These are phyloP conservation scores for Verticillium tricorpus DNA, from an alignment of 2,329 filamentous ascomycete species.

Conservation along the genomic window DNA sequence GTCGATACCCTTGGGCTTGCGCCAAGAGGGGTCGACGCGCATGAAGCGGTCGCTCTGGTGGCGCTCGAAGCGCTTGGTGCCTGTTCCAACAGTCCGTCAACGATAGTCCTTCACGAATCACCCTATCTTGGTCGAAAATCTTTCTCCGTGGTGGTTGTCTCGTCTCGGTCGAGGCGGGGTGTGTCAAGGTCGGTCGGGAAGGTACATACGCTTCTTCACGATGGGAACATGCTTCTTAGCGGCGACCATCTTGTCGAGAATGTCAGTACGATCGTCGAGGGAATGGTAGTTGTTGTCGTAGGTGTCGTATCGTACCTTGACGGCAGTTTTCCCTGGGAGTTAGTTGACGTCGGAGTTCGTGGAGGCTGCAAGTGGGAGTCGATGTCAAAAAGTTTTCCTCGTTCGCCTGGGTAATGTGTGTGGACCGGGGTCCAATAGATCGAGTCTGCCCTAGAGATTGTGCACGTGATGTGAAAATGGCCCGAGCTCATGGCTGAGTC, in stretches of 20 bases:
- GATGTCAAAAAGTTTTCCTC: background rate
- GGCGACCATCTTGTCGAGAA: conserved; percentile 77
- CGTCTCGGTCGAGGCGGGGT: background rate
- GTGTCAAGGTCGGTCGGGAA: conserved; percentile 7
- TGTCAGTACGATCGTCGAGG: conserved; percentile 22
- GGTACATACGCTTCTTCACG: conserved; percentile 98
- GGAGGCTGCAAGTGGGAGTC: background rate
- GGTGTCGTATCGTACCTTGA: conserved; percentile 30
- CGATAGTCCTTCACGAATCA: conserved; percentile 14
- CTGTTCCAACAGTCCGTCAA: conserved; percentile 49
- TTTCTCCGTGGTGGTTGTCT: conserved; percentile 7
- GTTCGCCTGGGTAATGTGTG: background rate
- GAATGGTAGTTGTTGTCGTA: conserved; percentile 6
- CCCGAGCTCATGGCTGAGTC: background rate
- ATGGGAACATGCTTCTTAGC: conserved; percentile 99
- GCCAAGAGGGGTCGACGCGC: conserved; percentile 86
- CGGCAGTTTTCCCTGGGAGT: conserved; percentile 30
- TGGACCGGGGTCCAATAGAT: background rate
- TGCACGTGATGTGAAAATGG: background rate
- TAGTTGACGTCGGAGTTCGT: background rate
- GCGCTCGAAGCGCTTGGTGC: conserved; percentile 90
- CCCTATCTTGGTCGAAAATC: conserved; percentile 3
- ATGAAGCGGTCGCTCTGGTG: conserved; percentile 98
- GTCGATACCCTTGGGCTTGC: conserved; percentile 99
- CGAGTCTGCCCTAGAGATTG: background rate